These are phyloP conservation scores for Phialophora expanda DNA, from an alignment of 2,329 filamentous ascomycete species.

Conservation along the genomic window DNA sequence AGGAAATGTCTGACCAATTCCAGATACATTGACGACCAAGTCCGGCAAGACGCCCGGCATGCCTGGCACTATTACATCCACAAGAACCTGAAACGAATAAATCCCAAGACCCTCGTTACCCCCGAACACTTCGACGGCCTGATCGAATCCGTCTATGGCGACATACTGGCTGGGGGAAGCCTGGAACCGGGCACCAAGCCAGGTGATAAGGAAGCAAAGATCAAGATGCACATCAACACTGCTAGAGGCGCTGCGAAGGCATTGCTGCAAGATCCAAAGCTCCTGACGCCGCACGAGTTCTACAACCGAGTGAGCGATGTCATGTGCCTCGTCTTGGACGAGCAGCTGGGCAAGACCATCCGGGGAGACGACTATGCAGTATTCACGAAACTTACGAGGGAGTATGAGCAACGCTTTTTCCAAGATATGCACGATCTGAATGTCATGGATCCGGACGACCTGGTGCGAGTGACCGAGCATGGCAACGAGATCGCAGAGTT, in stretches of 20 bases:
- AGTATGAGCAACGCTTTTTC: constrained; percentile 86
- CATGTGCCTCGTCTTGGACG: constrained; percentile 80
- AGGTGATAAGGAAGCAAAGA: constrained; percentile 80
- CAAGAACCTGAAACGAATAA: constrained; percentile 68
- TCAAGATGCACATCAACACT: constrained; percentile 84
- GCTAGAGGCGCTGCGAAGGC: constrained; percentile 60
- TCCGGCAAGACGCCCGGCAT: constrained; percentile 55
- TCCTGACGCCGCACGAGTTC: constrained; percentile 52
- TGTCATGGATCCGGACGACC: constrained; percentile 76
- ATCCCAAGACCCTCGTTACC: constrained; percentile 45
- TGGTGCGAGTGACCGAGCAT: constrained; percentile 92
- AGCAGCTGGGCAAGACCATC: constrained; percentile 61
- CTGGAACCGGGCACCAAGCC: constrained; percentile 61
- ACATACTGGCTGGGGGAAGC: constrained; percentile 60
- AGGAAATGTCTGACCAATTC: constrained; percentile 25
- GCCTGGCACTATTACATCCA: constrained; percentile 65
- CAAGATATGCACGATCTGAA: constrained; percentile 87
- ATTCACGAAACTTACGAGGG: constrained; percentile 83
- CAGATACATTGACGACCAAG: constrained; percentile 47
- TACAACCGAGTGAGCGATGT: constrained; percentile 68
- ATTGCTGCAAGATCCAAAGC: constrained; percentile 46
- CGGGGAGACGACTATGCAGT: constrained; percentile 70
- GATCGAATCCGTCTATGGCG: constrained; percentile 58
- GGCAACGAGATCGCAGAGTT: constrained; percentile 85
- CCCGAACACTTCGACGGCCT: constrained; percentile 56